Conservation (phyloP, 176 grass and related monocot genomes). For the Triticum dicoccoides region DNA sequence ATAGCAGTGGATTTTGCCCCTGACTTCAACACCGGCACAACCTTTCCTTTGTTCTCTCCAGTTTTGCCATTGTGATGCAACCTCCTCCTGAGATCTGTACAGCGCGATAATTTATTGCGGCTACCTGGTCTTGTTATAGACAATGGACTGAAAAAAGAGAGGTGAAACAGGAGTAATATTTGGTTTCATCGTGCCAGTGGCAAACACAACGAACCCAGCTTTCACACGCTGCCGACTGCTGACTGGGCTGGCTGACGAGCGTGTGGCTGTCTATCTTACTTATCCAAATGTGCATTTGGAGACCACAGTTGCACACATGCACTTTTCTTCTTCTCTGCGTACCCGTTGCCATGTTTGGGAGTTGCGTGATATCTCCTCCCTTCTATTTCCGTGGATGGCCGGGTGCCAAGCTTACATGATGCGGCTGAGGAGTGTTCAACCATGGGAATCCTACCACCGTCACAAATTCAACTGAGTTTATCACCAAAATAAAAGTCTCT, state of each 20-base stretch:
- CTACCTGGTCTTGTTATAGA: background rate
- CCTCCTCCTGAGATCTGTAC: background rate
- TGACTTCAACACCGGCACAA: background rate
- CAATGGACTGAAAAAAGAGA: too few relatives aligned
- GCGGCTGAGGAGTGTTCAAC: background rate
- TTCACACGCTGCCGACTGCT: background rate
- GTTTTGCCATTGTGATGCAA: slow-evolving; percentile 37
- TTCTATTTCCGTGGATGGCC: background rate
- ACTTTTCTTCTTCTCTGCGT: background rate
- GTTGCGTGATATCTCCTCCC: background rate
- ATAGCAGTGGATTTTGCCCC: slow-evolving; percentile 34
- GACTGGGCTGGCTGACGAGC: background rate
- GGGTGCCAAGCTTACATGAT: background rate
- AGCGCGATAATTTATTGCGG: slow-evolving; percentile 3
- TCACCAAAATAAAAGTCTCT: too few relatives aligned
- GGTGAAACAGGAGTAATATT: background rate
- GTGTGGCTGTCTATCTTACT: slow-evolving; percentile 36
- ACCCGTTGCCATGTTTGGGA: background rate
- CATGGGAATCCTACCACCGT: background rate
- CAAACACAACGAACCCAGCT: background rate
- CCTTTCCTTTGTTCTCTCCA: slow-evolving; percentile 24
- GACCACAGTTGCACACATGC: background rate
- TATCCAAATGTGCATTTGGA: slow-evolving; percentile 20
- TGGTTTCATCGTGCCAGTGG: background rate
- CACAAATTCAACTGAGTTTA: too few relatives aligned